phyloP scores from a whole-genome alignment of 2,329 filamentous ascomycete species.

The Escovopsis sp. region DNA sequence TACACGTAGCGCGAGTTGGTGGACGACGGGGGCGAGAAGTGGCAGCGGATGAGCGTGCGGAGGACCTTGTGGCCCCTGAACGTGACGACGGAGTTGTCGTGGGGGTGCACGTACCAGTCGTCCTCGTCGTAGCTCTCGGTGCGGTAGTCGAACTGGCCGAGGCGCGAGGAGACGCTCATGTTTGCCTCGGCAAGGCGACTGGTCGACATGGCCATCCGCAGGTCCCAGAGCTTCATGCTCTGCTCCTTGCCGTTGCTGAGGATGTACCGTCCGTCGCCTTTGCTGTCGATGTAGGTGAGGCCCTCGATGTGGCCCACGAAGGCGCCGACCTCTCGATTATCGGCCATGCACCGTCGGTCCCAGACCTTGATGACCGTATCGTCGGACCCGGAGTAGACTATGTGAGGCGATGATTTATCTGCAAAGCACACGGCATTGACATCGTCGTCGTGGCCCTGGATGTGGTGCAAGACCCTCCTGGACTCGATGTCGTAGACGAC shows the following conservation, averaged over 20 bases:
- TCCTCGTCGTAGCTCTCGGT: conserved; percentile 49
- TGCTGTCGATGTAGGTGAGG: conserved; percentile 54
- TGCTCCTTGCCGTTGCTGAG: conserved; percentile 93
- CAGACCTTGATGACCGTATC: conserved; percentile 91
- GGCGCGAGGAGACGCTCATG: conserved; percentile 35
- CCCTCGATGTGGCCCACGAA: conserved; percentile 55
- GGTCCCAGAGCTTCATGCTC: conserved; percentile 93
- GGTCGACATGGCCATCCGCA: conserved; percentile 74
- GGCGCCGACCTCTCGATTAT: conserved; percentile 54
- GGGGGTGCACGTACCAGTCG: conserved; percentile 45
- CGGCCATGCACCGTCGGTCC: conserved; percentile 86
- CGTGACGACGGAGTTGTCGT: conserved; percentile 88
- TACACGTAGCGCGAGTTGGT: conserved; percentile 90
- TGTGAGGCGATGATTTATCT: conserved; percentile 75
- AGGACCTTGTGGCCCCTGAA: conserved; percentile 84
- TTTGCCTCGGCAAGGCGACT: conserved; percentile 44
- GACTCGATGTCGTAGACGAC: conserved; percentile 89
- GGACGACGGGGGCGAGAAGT: conserved; percentile 78
- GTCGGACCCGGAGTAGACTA: conserved; percentile 90
- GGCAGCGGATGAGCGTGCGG: conserved; percentile 82
- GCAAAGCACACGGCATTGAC: conserved; percentile 97
- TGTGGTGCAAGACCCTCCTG: conserved; percentile 55
- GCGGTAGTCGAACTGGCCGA: conserved; percentile 60
- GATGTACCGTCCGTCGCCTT: conserved; percentile 64
- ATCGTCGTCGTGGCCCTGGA: conserved; percentile 70